Conservation (phyloP, 257 asterid species). For the Solanum lycopersicoides region DNA sequence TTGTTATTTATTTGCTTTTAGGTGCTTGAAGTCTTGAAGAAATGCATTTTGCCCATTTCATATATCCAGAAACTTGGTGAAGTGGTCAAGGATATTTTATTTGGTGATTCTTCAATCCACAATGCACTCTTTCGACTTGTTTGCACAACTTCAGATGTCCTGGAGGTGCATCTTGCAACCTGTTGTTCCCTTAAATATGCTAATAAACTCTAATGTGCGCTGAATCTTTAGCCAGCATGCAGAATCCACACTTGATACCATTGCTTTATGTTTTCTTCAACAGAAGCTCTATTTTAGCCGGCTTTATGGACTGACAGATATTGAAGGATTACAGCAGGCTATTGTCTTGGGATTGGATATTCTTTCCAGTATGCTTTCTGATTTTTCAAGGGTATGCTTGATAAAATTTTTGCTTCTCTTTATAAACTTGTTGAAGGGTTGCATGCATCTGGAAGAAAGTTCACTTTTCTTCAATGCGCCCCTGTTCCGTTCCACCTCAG, state of each 20-base stretch:
- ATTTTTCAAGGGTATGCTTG: constrained; percentile 53
- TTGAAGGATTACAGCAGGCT: constrained; percentile 78
- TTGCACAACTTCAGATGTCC: constrained; percentile 55
- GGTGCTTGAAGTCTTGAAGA: constrained; percentile 83
- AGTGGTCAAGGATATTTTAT: constrained; percentile 46
- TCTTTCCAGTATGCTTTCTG: constrained; percentile 46
- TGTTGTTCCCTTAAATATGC: neutral
- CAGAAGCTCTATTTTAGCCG: constrained; percentile 79
- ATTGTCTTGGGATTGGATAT: constrained; percentile 68
- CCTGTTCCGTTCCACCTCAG: neutral
- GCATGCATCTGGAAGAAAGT: neutral
- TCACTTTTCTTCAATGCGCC: neutral
- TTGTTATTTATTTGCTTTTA: constrained; percentile 4
- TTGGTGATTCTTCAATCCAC: constrained; percentile 80
- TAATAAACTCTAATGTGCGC: neutral
- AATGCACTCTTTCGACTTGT: constrained; percentile 68
- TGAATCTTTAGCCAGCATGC: constrained; percentile 2
- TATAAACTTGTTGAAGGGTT: neutral
- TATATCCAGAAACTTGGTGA: constrained; percentile 45
- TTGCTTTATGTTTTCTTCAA: constrained; percentile 6
- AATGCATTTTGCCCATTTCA: constrained; percentile 44
- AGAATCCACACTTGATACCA: neutral
- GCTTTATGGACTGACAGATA: constrained; percentile 55
- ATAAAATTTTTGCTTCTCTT: neutral
- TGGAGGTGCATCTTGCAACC: constrained; percentile 56